These are phyloP conservation scores for Mycosphaerelloides madeirae DNA, from an alignment of 2,329 filamentous ascomycete species.

Conservation along the genomic window DNA sequence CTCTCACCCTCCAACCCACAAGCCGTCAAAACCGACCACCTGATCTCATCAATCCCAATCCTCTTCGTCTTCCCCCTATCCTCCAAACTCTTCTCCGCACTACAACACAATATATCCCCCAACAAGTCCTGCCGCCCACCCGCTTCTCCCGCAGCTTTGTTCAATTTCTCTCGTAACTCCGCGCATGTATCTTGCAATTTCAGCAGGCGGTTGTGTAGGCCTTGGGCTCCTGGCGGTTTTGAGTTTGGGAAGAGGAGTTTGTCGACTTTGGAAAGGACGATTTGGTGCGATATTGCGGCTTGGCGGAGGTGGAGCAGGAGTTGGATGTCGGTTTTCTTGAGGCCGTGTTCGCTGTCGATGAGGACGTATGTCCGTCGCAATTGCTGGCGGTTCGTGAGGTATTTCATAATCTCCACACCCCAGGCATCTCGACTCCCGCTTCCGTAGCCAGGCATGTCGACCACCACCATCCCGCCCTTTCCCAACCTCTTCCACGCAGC, in stretches of 20 bases:
- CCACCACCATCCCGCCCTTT: slow-evolving; percentile 49
- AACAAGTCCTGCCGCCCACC: slow-evolving; percentile 40
- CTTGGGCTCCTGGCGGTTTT: slow-evolving; percentile 23
- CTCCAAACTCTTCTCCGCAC: slow-evolving; percentile 45
- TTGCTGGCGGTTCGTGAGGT: slow-evolving; percentile 58
- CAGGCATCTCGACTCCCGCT: slow-evolving; percentile 57
- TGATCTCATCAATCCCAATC: slow-evolving; percentile 57
- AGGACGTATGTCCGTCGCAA: slow-evolving; percentile 61
- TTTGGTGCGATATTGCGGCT: slow-evolving; percentile 58
- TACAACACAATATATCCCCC: slow-evolving; percentile 59
- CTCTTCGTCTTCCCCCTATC: slow-evolving; percentile 48
- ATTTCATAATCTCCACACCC: slow-evolving; percentile 65
- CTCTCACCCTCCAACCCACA: slow-evolving; percentile 49
- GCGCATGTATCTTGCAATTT: slow-evolving; percentile 38
- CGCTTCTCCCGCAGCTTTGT: slow-evolving; percentile 36
- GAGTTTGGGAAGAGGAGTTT: slow-evolving; percentile 42
- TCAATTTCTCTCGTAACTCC: slow-evolving; percentile 37
- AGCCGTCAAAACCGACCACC: slow-evolving; percentile 61
- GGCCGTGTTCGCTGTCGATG: slow-evolving; percentile 58
- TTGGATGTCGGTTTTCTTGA: slow-evolving; percentile 57
- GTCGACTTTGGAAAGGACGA: slow-evolving; percentile 64
- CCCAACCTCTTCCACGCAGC: slow-evolving; percentile 32
- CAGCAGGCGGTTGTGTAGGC: slow-evolving; percentile 26
- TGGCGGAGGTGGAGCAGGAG: slow-evolving; percentile 54
- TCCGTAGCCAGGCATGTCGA: slow-evolving; percentile 71